Percentiles rank a stretch among this genome's conserved stretches.
phyloP scores from a whole-genome alignment of 768 basidiomycete species.

The Pulveroboletus sp. region DNA sequence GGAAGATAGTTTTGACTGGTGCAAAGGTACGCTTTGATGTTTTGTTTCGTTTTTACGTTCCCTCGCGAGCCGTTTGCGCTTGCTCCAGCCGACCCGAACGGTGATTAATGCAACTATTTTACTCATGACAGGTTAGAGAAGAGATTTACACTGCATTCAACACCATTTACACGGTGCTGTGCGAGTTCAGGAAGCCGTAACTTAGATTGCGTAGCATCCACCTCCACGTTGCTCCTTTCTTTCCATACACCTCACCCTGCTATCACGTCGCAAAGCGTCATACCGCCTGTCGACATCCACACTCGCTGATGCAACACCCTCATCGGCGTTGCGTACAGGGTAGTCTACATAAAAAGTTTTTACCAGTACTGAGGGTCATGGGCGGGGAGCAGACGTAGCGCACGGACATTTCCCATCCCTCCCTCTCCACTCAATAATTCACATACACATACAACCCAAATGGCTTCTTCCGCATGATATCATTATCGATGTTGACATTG shows the following conservation, averaged over 20 bases:
- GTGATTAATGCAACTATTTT: constrained; percentile 44
- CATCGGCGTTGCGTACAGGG: neutral
- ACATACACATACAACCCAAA: constrained; percentile 18
- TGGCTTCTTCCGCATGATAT: constrained; percentile 25
- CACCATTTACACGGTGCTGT: constrained; percentile 96
- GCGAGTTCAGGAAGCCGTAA: constrained; percentile 87
- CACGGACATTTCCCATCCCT: constrained; percentile 32
- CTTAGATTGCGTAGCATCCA: neutral
- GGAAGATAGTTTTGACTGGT: constrained; percentile 98
- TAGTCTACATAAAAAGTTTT: constrained; percentile 12
- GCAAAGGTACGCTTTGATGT: constrained; percentile 71
- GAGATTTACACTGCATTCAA: constrained; percentile 99
- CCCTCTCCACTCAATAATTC: constrained; percentile 27
- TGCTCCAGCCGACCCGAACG: neutral
- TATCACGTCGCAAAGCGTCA: neutral
- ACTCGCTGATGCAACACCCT: neutral
- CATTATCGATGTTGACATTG: constrained; percentile 21
- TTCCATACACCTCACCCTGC: neutral
- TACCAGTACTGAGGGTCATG: constrained; percentile 27
- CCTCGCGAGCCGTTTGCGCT: neutral
- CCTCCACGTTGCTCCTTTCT: neutral
- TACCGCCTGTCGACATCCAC: constrained; percentile 2
- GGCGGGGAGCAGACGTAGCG: constrained; percentile 34
- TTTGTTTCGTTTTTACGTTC: neutral
- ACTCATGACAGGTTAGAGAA: constrained; percentile 73